Base-by-base conservation (phyloP, 345 rosid genomes). In the Populus davidiana region DNA sequence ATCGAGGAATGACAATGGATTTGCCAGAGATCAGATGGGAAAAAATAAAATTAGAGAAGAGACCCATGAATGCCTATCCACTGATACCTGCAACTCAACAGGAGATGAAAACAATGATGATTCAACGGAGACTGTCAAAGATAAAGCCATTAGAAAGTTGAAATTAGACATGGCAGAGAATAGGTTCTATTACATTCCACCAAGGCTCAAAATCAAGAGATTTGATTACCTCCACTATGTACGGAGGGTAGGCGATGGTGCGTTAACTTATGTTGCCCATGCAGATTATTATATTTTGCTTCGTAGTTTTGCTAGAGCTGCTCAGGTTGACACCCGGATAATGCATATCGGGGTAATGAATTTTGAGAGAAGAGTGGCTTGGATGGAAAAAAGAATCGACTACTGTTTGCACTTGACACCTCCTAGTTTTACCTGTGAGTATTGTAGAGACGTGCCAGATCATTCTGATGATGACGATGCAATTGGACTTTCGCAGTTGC, bases 241-340 rank as follows among this genome's bases (percentile, higher is more conserved):
- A 27, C 88, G 94, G 88, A 95, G 86, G 80, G 84, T 63, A 71
- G 90, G 89, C 33, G 86, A 87, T 35, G 97, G 95, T 50, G 79
- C 81, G 25, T 72, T 85, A 49, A 78, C 85, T 38, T 90, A 89
- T 6, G 88, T 76, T 12, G 93, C 93, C 14, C 98, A 92, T 74
- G 96, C 94, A 4, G 98, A 93, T 85, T 92, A 95, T 78, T 93
- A 91, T 85, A 89, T 93, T 65, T 77, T 92, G 67, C 90, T 92
- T 73, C 88, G 89, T 14, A 87, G 87, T 56, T 93, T 94, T 74
- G 96, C 93, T 25, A 79, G 71, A 70, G 87, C 84, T 8, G 91
- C 88, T 25, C 86, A 89, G 83, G 85, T 94, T 8, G 95, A 91
- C 66, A 75, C 75, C 31, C 85, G 93, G 74, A 84, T 77, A 66